These are phyloP conservation scores for Paradendryphiella salina DNA, from an alignment of 2,329 filamentous ascomycete genomes.

Conservation along the genomic window DNA sequence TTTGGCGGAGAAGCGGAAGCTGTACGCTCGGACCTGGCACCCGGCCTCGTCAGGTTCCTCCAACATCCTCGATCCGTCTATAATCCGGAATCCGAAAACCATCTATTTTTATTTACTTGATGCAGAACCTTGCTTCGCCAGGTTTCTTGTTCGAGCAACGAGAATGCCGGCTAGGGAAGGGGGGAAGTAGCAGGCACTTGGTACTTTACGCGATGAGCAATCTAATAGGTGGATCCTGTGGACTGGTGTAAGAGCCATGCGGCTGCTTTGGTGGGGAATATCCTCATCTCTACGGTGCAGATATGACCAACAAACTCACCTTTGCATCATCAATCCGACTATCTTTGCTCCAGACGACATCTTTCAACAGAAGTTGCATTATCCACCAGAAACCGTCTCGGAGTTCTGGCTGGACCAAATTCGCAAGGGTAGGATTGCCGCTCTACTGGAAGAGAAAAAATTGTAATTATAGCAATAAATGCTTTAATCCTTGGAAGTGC, in stretches of 20 bases:
- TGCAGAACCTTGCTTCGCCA: conserved; percentile 1
- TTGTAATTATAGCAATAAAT: background rate
- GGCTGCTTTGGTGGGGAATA: background rate
- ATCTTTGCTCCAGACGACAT: background rate
- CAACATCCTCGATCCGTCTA: background rate
- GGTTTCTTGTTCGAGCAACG: conserved; percentile 4
- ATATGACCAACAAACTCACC: conserved; percentile 16
- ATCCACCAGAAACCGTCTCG: conserved; percentile 15
- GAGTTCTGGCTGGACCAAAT: conserved; percentile 17
- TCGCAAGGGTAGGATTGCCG: conserved; percentile 12
- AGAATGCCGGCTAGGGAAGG: background rate
- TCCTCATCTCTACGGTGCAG: conserved; percentile 1
- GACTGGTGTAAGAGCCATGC: conserved; percentile 1
- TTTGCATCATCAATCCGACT: conserved; percentile 1
- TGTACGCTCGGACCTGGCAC: background rate
- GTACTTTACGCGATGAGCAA: background rate
- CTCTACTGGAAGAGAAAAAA: conserved; percentile 1
- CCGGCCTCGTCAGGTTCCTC: background rate
- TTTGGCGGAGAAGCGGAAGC: background rate
- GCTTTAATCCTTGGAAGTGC: conserved; percentile 15
- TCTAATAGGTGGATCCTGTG: background rate
- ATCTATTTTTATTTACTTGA: conserved; percentile 4
- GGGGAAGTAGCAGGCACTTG: background rate
- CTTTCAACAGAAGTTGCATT: conserved; percentile 12
- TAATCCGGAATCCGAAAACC: background rate